Evolutionary conservation across 2,329 filamentous ascomycete genomes (phyloP), one percentile per base, ranked within the genome.

Genomic region (Pezizomycotina sp.): DNA sequence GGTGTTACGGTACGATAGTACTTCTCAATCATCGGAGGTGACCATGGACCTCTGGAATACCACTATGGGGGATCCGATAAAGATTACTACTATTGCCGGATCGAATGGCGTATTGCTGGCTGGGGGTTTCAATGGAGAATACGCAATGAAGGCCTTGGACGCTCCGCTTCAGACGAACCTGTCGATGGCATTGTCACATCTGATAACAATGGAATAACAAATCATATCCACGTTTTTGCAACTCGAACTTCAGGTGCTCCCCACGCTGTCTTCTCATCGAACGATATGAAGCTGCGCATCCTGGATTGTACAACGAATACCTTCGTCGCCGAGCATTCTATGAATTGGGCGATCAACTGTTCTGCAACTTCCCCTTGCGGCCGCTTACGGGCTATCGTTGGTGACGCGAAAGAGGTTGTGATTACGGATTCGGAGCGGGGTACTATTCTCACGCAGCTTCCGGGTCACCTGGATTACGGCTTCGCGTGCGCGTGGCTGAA

Each of bases 401-500:
- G 79, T 29, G 80, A 86, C 50, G 62, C 65, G 40, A 59, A 62
- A 38, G 64, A 76, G 24, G 70, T 75, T 0, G 59, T 75, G 31
- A 77, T 86, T 50, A 68, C 70, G 9, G 68, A 79, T 43, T 71
- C 77, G 7, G 76, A 80, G 36, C 66, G 8, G 72, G 76, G 9
- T 58, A 58, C 65, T 41, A 61, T 60, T 36, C 63, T 67, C 45
- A 63, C 74, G 47, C 57, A 60, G 16, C 64, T 84, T 2, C 56
- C 60, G 3, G 73, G 74, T 2, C 77, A 82, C 51, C 62, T 62
- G 9, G 77, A 83, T 51, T 77, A 66, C 47, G 76, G 72, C 2
- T 86, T 84, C 50, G 71, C 78, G 2, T 82, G 76, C 50, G 78
- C 76, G 47, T 86, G 79, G 79, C 74, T 77, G 71, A 77, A 34